Evolutionary conservation across 78 protist genomes (phyloP), one percentile per base, ranked within the genome.

Genomic region (Tieghemostelium lacteum): DNA sequence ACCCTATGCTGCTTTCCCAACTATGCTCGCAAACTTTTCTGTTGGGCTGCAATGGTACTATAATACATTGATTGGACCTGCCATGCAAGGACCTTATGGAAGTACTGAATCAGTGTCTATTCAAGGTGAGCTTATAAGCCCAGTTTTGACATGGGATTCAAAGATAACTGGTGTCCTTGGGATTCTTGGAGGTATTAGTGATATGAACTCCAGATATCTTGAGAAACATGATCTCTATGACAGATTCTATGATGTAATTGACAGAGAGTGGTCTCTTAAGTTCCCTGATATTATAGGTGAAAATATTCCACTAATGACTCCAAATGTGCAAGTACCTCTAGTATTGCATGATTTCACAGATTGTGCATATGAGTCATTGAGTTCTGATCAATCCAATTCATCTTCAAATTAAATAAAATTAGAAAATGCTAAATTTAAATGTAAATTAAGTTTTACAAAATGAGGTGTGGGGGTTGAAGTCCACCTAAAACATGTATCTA

Each of bases 61-160:
- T 34, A 78, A 72, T 34, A 91, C 83, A 89, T 4, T 91, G 16
- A 50, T 22, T n/a, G 94, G 73, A 2, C 73, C 85, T 26, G 24
- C 86, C 10, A 91, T 91, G 94, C 94, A 91, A 70, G 65, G 72
- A 37, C 75, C 39, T 33, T 91, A 58, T 70, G 94, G 94, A 28
- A 69, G 85, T n/a, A 91, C 94, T 69, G 86, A 77, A 36, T 49
- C 86, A 2, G 54, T 50, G 17, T 62, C 36, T 54, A 54, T 45
- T 67, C 73, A 80, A 62, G 94, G 94, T 37, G 52, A 39, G 55
- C 70, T 33, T 34, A 91, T 91, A 29, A 19, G 75, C 54, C 87
- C 94, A 36, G 50, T 75, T 1, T 33, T 91, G 4, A 91, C 94
- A 3, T 91, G 94, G 94, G 94, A 91, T 54, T 67, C 83, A 20